Percentiles rank a stretch among this genome's conserved stretches.
These are phyloP conservation scores for Malus hybrid DNA, from an alignment of 331 rosid genomes.

Conservation along the genomic window DNA sequence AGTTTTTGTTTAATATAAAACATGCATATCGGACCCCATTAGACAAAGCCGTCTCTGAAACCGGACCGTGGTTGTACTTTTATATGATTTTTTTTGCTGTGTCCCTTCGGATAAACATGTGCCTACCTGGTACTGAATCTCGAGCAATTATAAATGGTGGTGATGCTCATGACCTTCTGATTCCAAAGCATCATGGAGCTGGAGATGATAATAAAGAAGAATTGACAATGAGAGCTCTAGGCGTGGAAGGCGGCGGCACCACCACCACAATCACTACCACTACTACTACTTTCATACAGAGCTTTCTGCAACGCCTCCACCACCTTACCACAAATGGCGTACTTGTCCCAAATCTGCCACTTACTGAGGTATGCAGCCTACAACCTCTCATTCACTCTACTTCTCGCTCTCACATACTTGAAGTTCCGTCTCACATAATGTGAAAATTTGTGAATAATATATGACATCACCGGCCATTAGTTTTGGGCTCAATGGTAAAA, in stretches of 20 bases:
- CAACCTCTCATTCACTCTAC: neutral
- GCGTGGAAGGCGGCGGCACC: constrained; percentile 16
- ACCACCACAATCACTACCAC: neutral
- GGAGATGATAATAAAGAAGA: constrained; percentile 30
- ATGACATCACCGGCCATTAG: neutral
- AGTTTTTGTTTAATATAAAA: neutral
- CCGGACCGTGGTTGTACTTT: constrained; percentile 24
- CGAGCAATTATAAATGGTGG: constrained; percentile 62
- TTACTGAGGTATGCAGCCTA: constrained; percentile 21
- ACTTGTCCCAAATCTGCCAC: constrained; percentile 28
- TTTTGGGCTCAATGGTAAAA: neutral
- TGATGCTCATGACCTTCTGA: constrained; percentile 23
- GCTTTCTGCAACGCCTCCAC: constrained; percentile 29
- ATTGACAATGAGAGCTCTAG: constrained; percentile 26
- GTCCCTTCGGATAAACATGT: constrained; percentile 39
- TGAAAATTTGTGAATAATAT: neutral
- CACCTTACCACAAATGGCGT: constrained; percentile 1
- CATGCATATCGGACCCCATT: constrained; percentile 6
- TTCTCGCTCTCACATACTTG: neutral
- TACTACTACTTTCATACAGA: constrained; percentile 16
- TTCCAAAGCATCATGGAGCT: constrained; percentile 26
- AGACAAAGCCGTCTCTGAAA: constrained; percentile 23
- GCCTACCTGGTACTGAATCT: constrained; percentile 59
- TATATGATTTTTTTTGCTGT: constrained; percentile 9
- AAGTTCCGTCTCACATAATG: neutral